phyloP scores from a whole-genome alignment of 2,329 filamentous ascomycete species.

The Ustilaginoidea virens region DNA sequence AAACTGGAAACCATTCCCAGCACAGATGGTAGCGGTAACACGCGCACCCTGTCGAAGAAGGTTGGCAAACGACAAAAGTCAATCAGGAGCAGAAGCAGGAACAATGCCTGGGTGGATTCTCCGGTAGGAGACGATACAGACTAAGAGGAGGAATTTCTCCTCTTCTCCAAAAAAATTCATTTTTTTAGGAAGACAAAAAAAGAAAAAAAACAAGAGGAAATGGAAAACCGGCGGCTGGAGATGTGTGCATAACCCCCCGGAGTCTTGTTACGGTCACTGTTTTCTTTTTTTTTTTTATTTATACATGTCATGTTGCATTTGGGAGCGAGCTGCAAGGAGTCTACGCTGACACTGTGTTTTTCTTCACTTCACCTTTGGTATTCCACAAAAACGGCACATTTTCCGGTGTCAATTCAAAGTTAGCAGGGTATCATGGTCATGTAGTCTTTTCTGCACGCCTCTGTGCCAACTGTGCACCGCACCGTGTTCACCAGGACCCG shows the following conservation, averaged over 20 bases:
- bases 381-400: neutral
- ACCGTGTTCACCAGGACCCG: too few species aligned
- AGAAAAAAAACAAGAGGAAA: too few species aligned
- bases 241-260: constrained; percentile 1
- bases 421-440: too few species aligned
- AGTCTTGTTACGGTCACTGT: constrained; percentile 1
- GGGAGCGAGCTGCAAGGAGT: constrained; percentile 4
- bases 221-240: too few species aligned
- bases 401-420: neutral
- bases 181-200: too few species aligned
- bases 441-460: too few species aligned
- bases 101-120: constrained; percentile 13
- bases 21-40: constrained; percentile 18
- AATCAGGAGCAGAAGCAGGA: constrained; percentile 14
- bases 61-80: constrained; percentile 16
- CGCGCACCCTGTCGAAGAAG: constrained; percentile 14
- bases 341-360: constrained; percentile 5
- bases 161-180: neutral
- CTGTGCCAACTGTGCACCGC: too few species aligned
- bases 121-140: constrained; percentile 23
- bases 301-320: constrained; percentile 6
- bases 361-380: constrained; percentile 1
- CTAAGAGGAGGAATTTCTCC: constrained; percentile 7
- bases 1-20: constrained; percentile 32
- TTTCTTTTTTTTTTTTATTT: constrained; percentile 4